Percentiles rank a stretch among this genome's conserved stretches.
phyloP scores from a whole-genome alignment of 2,329 filamentous ascomycete species.

The Penicillium sp. region DNA sequence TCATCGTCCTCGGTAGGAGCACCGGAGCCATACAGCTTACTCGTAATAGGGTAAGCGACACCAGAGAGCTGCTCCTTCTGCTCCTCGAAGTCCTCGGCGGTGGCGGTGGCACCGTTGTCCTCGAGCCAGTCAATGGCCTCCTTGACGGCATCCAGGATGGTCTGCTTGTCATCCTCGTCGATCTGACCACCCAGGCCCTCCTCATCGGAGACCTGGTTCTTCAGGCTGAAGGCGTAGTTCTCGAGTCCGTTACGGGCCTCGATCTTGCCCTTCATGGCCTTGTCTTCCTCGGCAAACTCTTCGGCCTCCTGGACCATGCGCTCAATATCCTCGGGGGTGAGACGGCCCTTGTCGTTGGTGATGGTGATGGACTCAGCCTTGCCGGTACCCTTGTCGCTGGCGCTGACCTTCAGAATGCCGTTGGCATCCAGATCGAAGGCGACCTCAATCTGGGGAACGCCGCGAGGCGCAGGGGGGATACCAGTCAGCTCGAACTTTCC shows the following conservation, averaged over 20 bases:
- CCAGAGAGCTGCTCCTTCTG: slow-evolving; percentile 99
- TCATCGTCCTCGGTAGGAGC: slow-evolving; percentile 70
- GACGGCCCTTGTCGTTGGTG: slow-evolving; percentile 98
- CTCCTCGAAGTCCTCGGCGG: slow-evolving; percentile 95
- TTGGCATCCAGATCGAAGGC: slow-evolving; percentile 98
- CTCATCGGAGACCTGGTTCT: slow-evolving; percentile 98
- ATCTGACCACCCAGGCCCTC: slow-evolving; percentile 98
- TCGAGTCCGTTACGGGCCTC: slow-evolving; percentile 95
- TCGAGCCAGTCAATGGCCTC: slow-evolving; percentile 96
- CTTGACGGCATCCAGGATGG: slow-evolving; percentile 93
- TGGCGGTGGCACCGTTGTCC: slow-evolving; percentile 84
- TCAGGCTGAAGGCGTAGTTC: slow-evolving; percentile 98
- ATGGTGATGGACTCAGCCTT: slow-evolving; percentile 98
- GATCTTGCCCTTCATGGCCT: slow-evolving; percentile 95
- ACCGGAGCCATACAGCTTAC: slow-evolving; percentile 83
- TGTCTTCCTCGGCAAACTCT: slow-evolving; percentile 99
- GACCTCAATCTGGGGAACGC: slow-evolving; percentile 97
- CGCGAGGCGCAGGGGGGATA: slow-evolving; percentile 92
- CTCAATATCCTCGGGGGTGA: slow-evolving; percentile 95
- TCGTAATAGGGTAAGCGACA: slow-evolving; percentile 97
- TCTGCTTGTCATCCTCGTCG: slow-evolving; percentile 97
- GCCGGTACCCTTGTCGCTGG: slow-evolving; percentile 96
- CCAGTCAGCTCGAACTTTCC: slow-evolving; percentile 98
- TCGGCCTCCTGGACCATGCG: slow-evolving; percentile 99
- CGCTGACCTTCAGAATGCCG: slow-evolving; percentile 95